Conservation (phyloP, 768 basidiomycete species). For the Phlegmacium glaucopus region DNA sequence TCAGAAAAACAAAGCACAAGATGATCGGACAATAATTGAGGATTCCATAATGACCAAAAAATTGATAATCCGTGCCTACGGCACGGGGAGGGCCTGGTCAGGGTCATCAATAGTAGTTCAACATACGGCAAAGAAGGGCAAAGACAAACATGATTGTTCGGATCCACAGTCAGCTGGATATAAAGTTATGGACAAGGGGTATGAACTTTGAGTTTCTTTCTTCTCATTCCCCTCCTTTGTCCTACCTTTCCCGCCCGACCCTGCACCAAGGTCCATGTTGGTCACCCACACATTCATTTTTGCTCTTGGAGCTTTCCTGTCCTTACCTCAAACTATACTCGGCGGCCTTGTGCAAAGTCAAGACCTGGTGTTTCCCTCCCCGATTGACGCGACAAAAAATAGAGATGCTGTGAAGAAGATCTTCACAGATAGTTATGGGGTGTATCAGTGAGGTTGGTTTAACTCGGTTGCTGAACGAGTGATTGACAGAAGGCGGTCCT, state of each 20-base stretch:
- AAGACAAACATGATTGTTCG: too few species aligned
- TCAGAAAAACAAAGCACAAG: too few species aligned
- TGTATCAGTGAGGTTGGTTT: constrained; percentile 48
- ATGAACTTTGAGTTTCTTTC: too few species aligned
- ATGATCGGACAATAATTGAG: too few species aligned
- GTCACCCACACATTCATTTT: constrained; percentile 20
- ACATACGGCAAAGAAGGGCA: too few species aligned
- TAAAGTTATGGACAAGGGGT: too few species aligned
- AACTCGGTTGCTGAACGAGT: neutral
- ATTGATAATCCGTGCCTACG: too few species aligned
- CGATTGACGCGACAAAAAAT: constrained; percentile 26
- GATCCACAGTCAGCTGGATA: too few species aligned
- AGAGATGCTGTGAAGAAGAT: constrained; percentile 43
- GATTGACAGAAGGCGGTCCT: neutral
- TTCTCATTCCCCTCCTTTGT: too few species aligned
- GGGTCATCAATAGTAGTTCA: too few species aligned
- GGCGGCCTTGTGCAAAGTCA: constrained; percentile 43
- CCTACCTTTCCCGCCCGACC: neutral
- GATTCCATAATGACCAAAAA: too few species aligned
- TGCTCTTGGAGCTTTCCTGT: constrained; percentile 22
- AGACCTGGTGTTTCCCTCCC: constrained; percentile 37
- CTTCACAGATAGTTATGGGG: constrained; percentile 48
- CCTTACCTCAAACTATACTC: constrained; percentile 18
- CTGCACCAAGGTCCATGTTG: constrained; percentile 11
- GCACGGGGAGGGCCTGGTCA: too few species aligned